phyloP scores from a whole-genome alignment of 768 basidiomycete genomes.

The Russula sp. region DNA sequence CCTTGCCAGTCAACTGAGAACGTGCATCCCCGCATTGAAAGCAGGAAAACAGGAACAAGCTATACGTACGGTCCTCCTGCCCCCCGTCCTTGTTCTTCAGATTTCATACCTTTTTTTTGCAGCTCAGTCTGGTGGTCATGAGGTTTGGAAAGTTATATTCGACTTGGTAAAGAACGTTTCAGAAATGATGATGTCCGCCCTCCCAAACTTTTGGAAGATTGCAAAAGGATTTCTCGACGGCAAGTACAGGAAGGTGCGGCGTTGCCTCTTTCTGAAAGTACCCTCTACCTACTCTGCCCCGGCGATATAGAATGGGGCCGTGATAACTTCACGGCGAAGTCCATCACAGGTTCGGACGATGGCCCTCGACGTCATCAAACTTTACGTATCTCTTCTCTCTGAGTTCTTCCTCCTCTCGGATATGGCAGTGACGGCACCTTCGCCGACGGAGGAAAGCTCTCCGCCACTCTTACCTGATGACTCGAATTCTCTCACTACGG shows the following conservation, averaged over 20 bases:
- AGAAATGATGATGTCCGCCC: slow-evolving; percentile 72
- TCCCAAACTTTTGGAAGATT: slow-evolving; percentile 94
- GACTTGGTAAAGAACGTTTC: slow-evolving; percentile 83
- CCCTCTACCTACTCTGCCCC: not conserved
- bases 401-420: slow-evolving; percentile 84
- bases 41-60: slow-evolving; percentile 54
- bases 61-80: slow-evolving; percentile 42
- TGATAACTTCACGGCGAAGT: slow-evolving; percentile 58
- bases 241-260: slow-evolving; percentile 74
- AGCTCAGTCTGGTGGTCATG: slow-evolving; percentile 69
- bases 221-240: slow-evolving; percentile 89
- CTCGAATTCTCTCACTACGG: slow-evolving; percentile 77
- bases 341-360: slow-evolving; percentile 79
- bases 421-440: slow-evolving; percentile 58
- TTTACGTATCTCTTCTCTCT: slow-evolving; percentile 79
- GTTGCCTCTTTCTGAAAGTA: not conserved
- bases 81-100: not conserved
- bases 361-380: slow-evolving; percentile 80
- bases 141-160: slow-evolving; percentile 75
- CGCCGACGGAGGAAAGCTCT: slow-evolving; percentile 34
- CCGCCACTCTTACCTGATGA: slow-evolving; percentile 60
- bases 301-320: slow-evolving; percentile 26
- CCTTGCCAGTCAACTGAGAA: slow-evolving; percentile 53
- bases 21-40: slow-evolving; percentile 55
- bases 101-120: slow-evolving; percentile 5